phyloP scores from a whole-genome alignment of 345 rosid genomes.

The Eutrema yunnanense region DNA sequence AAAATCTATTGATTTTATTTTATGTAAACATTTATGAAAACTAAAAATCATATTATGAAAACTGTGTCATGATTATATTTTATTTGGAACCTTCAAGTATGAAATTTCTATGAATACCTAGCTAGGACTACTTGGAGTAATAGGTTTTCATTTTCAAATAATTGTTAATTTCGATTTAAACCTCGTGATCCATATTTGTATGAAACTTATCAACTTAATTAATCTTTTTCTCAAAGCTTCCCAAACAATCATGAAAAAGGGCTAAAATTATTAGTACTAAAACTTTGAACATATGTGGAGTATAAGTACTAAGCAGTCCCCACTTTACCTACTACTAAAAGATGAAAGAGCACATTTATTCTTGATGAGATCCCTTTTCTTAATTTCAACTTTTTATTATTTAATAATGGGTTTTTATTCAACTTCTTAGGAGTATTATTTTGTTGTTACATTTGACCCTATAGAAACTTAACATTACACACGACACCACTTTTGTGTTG shows the following conservation, averaged over 20 bases:
- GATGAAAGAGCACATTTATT: slow-evolving; percentile 20
- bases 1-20: not conserved
- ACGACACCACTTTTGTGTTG: slow-evolving; percentile 4
- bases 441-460: slow-evolving; percentile 23
- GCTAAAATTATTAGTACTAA: slow-evolving; percentile 14
- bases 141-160: not conserved
- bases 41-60: not conserved
- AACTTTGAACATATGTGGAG: slow-evolving; percentile 17
- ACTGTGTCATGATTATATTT: not conserved
- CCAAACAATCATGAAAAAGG: slow-evolving; percentile 14
- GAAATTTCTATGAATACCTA: not conserved
- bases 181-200: not conserved
- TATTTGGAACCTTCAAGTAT: not conserved
- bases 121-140: not conserved
- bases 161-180: not conserved
- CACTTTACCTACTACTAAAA: slow-evolving; percentile 22
- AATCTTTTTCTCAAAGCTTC: not conserved
- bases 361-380: not conserved
- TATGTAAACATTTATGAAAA: not conserved
- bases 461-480: slow-evolving; percentile 3
- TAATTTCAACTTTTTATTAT: not conserved
- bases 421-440: slow-evolving; percentile 14
- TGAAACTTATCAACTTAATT: not conserved
- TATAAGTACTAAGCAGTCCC: slow-evolving; percentile 13
- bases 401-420: not conserved